These are phyloP conservation scores for Saccharomyces hybrid DNA, from an alignment of 1,139 yeast species.

Conservation along the genomic window DNA sequence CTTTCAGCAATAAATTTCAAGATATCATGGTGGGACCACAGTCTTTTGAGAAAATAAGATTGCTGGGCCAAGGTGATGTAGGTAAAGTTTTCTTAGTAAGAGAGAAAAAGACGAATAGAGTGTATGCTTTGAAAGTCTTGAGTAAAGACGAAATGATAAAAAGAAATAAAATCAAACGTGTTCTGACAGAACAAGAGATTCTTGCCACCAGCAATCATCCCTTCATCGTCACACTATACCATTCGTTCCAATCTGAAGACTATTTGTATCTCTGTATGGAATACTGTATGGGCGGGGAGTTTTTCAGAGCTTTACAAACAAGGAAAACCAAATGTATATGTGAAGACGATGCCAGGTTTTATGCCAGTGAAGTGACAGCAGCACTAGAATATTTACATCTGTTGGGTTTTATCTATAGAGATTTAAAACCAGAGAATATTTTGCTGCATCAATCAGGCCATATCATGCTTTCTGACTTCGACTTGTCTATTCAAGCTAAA, in stretches of 20 bases:
- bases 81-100: conserved; percentile 91
- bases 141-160: conserved; percentile 91
- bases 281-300: conserved; percentile 99
- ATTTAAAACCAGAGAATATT: conserved; percentile 91
- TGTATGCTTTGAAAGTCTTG: conserved; percentile 90
- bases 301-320: conserved; percentile 91
- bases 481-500: conserved; percentile 82
- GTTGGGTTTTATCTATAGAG: conserved; percentile 95
- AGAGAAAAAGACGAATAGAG: conserved; percentile 63
- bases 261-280: conserved; percentile 95
- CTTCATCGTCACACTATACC: conserved; percentile 90
- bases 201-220: conserved; percentile 95
- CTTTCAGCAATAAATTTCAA: conserved; percentile 57
- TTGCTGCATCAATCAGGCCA: conserved; percentile 92
- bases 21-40: conserved; percentile 78
- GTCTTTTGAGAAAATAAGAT: conserved; percentile 79
- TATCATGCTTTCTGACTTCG: conserved; percentile 96
- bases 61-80: conserved; percentile 94
- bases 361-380: conserved; percentile 96
- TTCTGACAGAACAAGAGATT: conserved; percentile 93
- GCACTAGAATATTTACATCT: conserved; percentile 91
- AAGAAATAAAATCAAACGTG: conserved; percentile 88
- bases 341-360: conserved; percentile 86
- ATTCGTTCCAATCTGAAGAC: conserved; percentile 92
- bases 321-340: conserved; percentile 77